Evolutionary conservation across 2,329 filamentous ascomycete species (phyloP).

Genomic region (Capronia americana): DNA sequence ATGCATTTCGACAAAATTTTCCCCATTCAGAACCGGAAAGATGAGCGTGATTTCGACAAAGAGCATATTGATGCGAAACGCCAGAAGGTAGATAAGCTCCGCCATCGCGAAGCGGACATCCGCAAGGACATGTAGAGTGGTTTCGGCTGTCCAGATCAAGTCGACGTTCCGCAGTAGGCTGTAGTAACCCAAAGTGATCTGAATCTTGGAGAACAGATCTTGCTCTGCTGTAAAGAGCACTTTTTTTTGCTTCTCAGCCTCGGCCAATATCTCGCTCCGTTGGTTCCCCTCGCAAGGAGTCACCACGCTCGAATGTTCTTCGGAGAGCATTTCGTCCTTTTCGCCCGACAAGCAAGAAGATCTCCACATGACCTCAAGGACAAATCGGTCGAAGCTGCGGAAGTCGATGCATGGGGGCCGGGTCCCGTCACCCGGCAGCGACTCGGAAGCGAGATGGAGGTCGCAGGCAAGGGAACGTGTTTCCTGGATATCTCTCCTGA

Average conservation of each 20-base stretch:
- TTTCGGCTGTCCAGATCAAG: constrained; percentile 4
- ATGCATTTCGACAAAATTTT: background rate
- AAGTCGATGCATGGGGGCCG: background rate
- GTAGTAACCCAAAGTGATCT: constrained; percentile 1
- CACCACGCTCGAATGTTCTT: background rate
- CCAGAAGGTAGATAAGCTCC: constrained; percentile 1
- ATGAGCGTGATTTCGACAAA: background rate
- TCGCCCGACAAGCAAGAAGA: background rate
- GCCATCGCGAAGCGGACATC: background rate
- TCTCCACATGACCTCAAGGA: constrained; percentile 1
- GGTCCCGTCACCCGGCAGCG: background rate
- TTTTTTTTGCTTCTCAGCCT: background rate
- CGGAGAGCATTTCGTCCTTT: background rate
- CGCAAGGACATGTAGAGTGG: background rate
- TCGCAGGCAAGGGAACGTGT: background rate
- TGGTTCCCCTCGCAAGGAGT: background rate
- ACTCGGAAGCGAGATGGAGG: background rate
- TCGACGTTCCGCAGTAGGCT: constrained; percentile 4
- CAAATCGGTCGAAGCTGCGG: background rate
- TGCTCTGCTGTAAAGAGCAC: background rate
- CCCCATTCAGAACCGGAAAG: background rate
- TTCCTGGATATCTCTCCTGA: background rate
- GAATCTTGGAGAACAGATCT: background rate
- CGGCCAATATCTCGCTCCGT: background rate
- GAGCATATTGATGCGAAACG: background rate